Evolutionary conservation across 352 stramenopile genomes (phyloP).

Genomic region (Phytophthora citrophthora): DNA sequence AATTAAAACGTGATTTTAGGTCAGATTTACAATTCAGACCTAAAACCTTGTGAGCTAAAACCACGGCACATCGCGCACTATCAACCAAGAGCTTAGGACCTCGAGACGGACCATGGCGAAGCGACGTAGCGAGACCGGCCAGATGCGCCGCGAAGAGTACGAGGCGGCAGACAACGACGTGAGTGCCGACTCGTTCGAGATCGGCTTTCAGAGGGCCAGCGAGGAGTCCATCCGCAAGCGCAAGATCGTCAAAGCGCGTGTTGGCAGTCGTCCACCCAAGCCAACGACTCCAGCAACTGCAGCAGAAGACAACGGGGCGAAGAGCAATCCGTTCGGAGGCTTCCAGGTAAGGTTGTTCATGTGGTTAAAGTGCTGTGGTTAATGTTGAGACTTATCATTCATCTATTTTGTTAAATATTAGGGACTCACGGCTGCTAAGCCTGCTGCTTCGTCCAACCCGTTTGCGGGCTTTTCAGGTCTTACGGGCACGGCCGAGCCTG

Average conservation of each 20-base stretch:
- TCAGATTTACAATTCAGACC: too few relatives aligned
- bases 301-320: conserved; percentile 9
- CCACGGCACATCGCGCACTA: neutral
- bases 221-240: conserved; percentile 73
- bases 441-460: conserved; percentile 46
- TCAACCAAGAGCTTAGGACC: neutral
- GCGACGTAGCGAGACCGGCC: conserved; percentile 84
- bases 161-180: conserved; percentile 62
- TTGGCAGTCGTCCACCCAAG: conserved; percentile 28
- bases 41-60: neutral
- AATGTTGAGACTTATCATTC: neutral
- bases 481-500: conserved; percentile 18
- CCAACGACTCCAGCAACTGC: conserved; percentile 13
- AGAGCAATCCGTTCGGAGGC: conserved; percentile 52
- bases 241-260: conserved; percentile 81
- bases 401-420: conserved; percentile 6
- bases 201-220: conserved; percentile 75
- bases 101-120: conserved; percentile 59
- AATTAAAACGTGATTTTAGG: too few relatives aligned
- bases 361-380: neutral
- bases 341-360: conserved; percentile 40
- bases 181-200: conserved; percentile 52
- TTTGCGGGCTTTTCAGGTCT: conserved; percentile 76
- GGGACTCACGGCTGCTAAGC: conserved; percentile 39
- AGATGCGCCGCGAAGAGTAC: conserved; percentile 89